phyloP scores from a whole-genome alignment of 768 basidiomycete species.

The Neoboletus subvelutipes region DNA sequence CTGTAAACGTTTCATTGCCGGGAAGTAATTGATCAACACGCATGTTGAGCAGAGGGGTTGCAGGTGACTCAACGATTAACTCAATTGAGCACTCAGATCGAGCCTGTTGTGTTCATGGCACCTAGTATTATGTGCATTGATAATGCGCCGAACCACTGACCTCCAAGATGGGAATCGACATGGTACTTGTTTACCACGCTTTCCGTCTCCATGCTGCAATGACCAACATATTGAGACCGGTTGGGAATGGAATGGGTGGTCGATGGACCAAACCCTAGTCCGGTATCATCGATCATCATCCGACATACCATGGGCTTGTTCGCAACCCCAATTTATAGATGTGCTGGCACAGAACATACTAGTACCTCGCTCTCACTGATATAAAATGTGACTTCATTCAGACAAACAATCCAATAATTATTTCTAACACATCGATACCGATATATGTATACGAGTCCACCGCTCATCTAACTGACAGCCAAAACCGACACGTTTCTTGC shows the following conservation, averaged over 20 bases:
- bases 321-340: no score
- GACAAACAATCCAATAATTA: no score
- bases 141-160: background rate
- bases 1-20: background rate
- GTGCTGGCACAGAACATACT: no score
- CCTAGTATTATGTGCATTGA: background rate
- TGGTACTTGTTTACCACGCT: background rate
- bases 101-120: background rate
- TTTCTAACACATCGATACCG: no score
- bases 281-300: no score
- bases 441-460: background rate
- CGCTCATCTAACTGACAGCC: background rate
- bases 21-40: background rate
- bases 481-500: no score
- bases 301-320: no score
- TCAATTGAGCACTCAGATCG: background rate
- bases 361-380: no score
- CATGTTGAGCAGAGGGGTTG: no score
- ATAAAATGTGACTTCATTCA: no score
- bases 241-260: background rate
- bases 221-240: background rate
- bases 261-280: background rate
- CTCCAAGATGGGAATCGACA: background rate
- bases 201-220: background rate
- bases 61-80: background rate